Evolutionary conservation across 495 filamentous ascomycete species (phyloP).

Genomic region (Aspergillus kassunensis): DNA sequence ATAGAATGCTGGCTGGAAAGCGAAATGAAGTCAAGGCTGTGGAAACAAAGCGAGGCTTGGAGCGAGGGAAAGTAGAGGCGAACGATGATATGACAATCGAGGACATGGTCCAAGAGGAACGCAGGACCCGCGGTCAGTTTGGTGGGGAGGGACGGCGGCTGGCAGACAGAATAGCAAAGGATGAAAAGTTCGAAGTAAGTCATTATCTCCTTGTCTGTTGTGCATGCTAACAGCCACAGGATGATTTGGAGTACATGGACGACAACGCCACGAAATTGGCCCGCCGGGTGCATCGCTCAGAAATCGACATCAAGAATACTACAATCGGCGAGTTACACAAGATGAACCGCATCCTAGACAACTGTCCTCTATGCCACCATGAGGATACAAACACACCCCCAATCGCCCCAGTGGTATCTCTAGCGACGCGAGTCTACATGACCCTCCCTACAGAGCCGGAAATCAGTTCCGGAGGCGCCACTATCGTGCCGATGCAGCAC

Average conservation of each 20-base stretch:
- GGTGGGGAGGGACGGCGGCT: conserved; percentile 79
- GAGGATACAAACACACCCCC: conserved; percentile 82
- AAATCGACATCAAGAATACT: conserved; percentile 82
- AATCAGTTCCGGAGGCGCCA: conserved; percentile 73
- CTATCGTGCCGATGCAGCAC: conserved; percentile 88
- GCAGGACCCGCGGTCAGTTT: conserved; percentile 69
- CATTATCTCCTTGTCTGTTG: not conserved
- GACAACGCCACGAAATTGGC: conserved; percentile 91
- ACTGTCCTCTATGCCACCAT: conserved; percentile 87
- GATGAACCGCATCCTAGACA: conserved; percentile 83
- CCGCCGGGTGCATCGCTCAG: conserved; percentile 81
- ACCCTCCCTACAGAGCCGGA: conserved; percentile 90
- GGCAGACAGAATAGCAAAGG: conserved; percentile 88
- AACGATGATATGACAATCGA: conserved; percentile 96
- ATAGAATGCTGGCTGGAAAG: conserved; percentile 74
- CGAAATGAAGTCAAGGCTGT: conserved; percentile 70
- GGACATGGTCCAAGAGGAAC: conserved; percentile 93
- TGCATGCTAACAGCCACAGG: conserved; percentile 42
- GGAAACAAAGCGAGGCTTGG: conserved; percentile 70
- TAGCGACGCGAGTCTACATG: conserved; percentile 82
- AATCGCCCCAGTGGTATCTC: conserved; percentile 82
- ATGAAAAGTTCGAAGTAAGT: conserved; percentile 77
- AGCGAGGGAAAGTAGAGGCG: conserved; percentile 74
- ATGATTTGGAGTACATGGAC: conserved; percentile 95
- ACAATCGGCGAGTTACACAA: conserved; percentile 87